These are phyloP conservation scores for Amanita thiersii DNA, from an alignment of 768 basidiomycete species.

Conservation along the genomic window DNA sequence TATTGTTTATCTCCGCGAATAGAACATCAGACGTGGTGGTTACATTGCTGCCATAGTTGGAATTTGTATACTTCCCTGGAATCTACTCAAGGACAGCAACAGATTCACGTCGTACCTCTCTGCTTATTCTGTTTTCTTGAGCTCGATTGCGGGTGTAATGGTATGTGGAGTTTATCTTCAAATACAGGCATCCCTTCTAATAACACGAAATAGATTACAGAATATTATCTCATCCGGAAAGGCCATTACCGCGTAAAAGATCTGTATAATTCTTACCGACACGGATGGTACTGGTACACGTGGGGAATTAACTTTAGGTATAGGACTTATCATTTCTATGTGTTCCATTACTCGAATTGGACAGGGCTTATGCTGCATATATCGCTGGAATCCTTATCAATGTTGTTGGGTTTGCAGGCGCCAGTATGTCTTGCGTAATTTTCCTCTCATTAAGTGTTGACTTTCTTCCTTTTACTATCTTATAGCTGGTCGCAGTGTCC, in stretches of 20 bases:
- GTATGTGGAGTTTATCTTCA: slow-evolving; percentile 23
- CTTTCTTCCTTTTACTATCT: slow-evolving; percentile 3
- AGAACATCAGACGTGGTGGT: slow-evolving; percentile 82
- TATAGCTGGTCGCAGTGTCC: slow-evolving; percentile 50
- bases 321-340: slow-evolving; percentile 11
- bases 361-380: slow-evolving; percentile 58
- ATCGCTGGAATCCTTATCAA: slow-evolving; percentile 74
- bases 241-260: slow-evolving; percentile 68
- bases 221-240: slow-evolving; percentile 68
- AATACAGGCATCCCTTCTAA: background rate
- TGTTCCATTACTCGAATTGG: background rate
- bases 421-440: slow-evolving; percentile 34
- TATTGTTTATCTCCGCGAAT: background rate
- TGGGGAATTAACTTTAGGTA: slow-evolving; percentile 67
- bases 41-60: slow-evolving; percentile 78
- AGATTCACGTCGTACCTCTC: slow-evolving; percentile 76
- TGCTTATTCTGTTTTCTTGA: slow-evolving; percentile 75
- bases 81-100: slow-evolving; percentile 64
- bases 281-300: slow-evolving; percentile 72
- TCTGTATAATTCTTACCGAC: slow-evolving; percentile 48
- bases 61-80: slow-evolving; percentile 71
- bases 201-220: slow-evolving; percentile 44
- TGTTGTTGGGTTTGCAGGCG: slow-evolving; percentile 74
- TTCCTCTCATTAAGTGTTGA: slow-evolving; percentile 3
- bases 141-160: slow-evolving; percentile 79